phyloP scores from a whole-genome alignment of 2,329 filamentous ascomycete species.

The Colletotrichum costaricense region DNA sequence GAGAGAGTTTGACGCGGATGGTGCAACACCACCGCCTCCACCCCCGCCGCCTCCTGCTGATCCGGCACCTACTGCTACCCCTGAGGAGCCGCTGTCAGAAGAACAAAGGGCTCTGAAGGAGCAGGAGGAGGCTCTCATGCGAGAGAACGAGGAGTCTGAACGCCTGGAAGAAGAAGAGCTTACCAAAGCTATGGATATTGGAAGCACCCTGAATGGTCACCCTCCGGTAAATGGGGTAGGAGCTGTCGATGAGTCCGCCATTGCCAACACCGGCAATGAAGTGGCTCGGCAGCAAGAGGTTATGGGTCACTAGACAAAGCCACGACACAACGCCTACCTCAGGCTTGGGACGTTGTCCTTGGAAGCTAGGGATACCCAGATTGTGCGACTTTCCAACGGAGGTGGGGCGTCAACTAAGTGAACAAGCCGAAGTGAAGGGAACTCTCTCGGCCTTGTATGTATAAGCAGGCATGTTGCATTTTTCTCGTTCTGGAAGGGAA shows the following conservation, averaged over 20 bases:
- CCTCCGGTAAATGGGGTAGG: constrained; percentile 17
- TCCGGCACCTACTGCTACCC: constrained; percentile 43
- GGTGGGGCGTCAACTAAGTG: neutral
- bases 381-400: neutral
- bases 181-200: constrained; percentile 14
- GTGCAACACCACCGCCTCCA: constrained; percentile 59
- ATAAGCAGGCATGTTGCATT: constrained; percentile 34
- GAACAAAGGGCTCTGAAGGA: constrained; percentile 59
- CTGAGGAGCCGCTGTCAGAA: constrained; percentile 50
- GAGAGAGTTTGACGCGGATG: constrained; percentile 57
- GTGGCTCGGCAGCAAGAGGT: constrained; percentile 32
- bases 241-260: neutral
- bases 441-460: constrained; percentile 24
- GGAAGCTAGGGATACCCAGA: neutral
- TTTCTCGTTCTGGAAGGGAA: constrained; percentile 19
- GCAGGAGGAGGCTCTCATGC: constrained; percentile 62
- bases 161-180: constrained; percentile 53
- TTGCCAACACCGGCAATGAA: constrained; percentile 18
- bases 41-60: constrained; percentile 54
- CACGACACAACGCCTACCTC: neutral
- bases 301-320: constrained; percentile 34
- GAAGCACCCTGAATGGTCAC: neutral
- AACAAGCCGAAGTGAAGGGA: constrained; percentile 5
- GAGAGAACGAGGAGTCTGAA: constrained; percentile 67
- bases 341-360: neutral